Evolutionary conservation across 305 asterid genomes (phyloP).

Genomic region (Fraxinus xanthoxyloides): DNA sequence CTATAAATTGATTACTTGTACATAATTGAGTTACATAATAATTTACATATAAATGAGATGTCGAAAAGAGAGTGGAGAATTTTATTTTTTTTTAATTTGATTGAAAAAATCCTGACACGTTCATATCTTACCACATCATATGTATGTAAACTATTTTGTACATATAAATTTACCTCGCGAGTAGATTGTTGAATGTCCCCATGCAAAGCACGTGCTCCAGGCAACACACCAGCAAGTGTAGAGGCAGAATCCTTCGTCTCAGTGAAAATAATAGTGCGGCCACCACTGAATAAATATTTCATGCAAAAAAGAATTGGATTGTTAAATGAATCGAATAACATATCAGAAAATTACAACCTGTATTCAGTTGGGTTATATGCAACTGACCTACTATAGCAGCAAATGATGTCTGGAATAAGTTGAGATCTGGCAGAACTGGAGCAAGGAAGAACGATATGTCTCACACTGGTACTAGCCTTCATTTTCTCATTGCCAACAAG

Average conservation of each 20-base stretch:
- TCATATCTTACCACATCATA: no score
- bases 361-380: conserved; percentile 7
- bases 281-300: conserved; percentile 59
- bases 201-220: conserved; percentile 93
- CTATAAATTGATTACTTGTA: background rate
- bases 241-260: conserved; percentile 90
- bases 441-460: conserved; percentile 90
- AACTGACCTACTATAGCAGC: conserved; percentile 87
- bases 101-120: no score
- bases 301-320: background rate
- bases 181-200: conserved; percentile 96
- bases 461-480: conserved; percentile 91
- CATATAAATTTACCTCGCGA: conserved; percentile 61
- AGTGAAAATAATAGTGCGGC: conserved; percentile 86
- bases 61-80: no score
- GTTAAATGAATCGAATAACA: background rate
- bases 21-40: no score
- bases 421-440: conserved; percentile 73
- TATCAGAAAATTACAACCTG: background rate
- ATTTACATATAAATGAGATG: no score
- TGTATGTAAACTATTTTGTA: no score
- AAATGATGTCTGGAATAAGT: conserved; percentile 87
- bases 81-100: no score
- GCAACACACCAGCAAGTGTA: conserved; percentile 79
- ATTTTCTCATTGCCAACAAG: conserved; percentile 95